Evolutionary conservation across 257 asterid species (phyloP).

Genomic region (Petunia secreta): DNA sequence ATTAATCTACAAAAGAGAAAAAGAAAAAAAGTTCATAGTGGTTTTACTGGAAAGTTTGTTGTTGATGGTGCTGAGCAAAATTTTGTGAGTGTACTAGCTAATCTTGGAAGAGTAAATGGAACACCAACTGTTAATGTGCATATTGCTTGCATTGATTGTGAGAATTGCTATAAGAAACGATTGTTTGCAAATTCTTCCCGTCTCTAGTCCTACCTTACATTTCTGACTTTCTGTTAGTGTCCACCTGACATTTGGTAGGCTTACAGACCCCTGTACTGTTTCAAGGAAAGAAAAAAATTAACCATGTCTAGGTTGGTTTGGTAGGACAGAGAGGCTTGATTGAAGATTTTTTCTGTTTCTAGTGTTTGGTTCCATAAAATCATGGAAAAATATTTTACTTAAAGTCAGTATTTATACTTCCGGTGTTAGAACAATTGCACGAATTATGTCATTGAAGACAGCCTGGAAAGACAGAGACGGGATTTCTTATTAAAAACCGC

Average conservation of each 20-base stretch:
- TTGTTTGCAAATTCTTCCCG: too few species aligned
- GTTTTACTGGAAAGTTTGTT: not conserved
- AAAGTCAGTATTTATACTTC: not conserved
- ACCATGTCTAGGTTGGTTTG: not conserved
- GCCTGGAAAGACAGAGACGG: too few species aligned
- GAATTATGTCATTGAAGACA: too few species aligned
- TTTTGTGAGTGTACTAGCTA: not conserved
- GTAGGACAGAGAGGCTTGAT: constrained; percentile 10
- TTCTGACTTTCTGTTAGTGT: too few species aligned
- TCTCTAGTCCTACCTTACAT: not conserved
- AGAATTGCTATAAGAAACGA: not conserved
- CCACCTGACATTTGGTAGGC: constrained; percentile 5
- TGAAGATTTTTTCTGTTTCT: not conserved
- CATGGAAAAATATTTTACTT: not conserved
- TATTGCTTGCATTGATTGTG: not conserved
- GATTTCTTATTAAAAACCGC: too few species aligned
- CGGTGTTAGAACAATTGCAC: not conserved
- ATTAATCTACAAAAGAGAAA: not conserved
- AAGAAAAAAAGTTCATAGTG: not conserved
- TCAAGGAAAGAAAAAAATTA: not conserved
- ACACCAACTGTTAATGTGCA: not conserved
- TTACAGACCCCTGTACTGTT: not conserved
- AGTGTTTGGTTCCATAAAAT: not conserved
- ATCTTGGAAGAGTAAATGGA: not conserved
- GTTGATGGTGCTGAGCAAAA: not conserved